Evolutionary conservation across 2,329 filamentous ascomycete species (phyloP).

Genomic region (Fusarium tupiense): DNA sequence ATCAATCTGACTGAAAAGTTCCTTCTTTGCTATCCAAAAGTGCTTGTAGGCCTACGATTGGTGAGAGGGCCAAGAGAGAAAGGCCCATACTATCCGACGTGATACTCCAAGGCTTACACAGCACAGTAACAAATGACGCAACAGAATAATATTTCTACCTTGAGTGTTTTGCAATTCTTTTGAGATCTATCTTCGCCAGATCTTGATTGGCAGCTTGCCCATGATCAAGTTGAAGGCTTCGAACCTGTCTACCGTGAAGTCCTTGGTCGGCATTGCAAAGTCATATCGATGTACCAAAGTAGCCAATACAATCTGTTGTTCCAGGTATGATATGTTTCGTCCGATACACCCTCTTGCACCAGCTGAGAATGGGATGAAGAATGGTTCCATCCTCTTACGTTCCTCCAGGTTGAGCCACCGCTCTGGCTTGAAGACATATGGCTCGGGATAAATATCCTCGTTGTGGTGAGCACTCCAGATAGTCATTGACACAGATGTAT

Average conservation of each 20-base stretch:
- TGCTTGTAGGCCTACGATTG: too few relatives aligned
- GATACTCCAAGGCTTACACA: neutral
- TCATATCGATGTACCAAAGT: constrained; percentile 55
- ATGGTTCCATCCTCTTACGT: constrained; percentile 48
- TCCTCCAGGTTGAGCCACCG: constrained; percentile 50
- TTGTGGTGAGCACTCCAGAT: constrained; percentile 52
- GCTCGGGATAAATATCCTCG: constrained; percentile 51
- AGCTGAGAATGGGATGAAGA: constrained; percentile 54
- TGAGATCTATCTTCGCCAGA: neutral
- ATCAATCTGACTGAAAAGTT: fast-evolving
- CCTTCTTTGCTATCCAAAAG: neutral
- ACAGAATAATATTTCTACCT: neutral
- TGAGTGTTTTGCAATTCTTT: neutral
- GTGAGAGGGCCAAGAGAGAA: neutral
- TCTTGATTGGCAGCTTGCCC: neutral
- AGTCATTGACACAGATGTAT: constrained; percentile 54
- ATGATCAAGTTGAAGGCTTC: constrained; percentile 4
- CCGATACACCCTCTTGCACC: constrained; percentile 55
- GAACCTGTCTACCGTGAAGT: neutral
- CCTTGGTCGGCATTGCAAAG: constrained; percentile 41
- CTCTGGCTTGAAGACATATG: constrained; percentile 52
- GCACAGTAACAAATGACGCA: neutral
- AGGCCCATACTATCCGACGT: neutral
- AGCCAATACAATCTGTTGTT: constrained; percentile 56
- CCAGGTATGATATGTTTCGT: constrained; percentile 52